Evolutionary conservation across 345 rosid species (phyloP), one percentile per base, ranked within the genome.

Genomic region (Salix caprea): DNA sequence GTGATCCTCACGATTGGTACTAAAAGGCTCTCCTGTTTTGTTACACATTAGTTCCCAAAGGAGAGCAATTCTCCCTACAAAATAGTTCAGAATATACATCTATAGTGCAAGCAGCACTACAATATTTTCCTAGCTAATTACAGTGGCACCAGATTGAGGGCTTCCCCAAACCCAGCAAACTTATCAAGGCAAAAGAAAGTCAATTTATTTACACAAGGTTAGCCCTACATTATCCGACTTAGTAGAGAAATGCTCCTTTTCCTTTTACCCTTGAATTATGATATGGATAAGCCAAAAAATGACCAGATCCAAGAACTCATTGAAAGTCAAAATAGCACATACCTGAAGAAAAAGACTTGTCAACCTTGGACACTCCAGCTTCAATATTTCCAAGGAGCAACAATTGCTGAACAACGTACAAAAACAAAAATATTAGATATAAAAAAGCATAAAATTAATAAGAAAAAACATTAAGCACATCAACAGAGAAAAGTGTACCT

Each of bases 291-390:
- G 12, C 73, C 6, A 39, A 16, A 26, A 26, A 70, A 50, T 24
- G 10, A 70, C 34, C 5, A 4, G 19, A 32, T 6, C n/a, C n/a
- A 34, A 7, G 62, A 18, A 70, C 34, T 70, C 62, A 26, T 26
- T 61, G n/a, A 62, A 1, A 24, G 26, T 40, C 69, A 48, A 42
- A 77, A 67, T 9, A 26, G 21, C 28, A 5, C 79, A 78, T 81
- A 91, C 97, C 97, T 87, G 97, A 74, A 96, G 97, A 84, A 91
- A 92, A 64, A 96, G 94, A 78, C 97, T 94, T 6, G 93, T 89
- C 85, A 96, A 80, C 79, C 76, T 90, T 56, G 97, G 97, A 78
- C 99, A 96, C 39, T 69, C 69, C 40, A 96, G 94, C 89, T 87
- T 94, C 84, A 96, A 76, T 54, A 86, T 78, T 83, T 93, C 99